Evolutionary conservation across 1,139 yeast genomes (phyloP), one percentile per base, ranked within the genome.

Genomic region (Hansenula anomala): DNA sequence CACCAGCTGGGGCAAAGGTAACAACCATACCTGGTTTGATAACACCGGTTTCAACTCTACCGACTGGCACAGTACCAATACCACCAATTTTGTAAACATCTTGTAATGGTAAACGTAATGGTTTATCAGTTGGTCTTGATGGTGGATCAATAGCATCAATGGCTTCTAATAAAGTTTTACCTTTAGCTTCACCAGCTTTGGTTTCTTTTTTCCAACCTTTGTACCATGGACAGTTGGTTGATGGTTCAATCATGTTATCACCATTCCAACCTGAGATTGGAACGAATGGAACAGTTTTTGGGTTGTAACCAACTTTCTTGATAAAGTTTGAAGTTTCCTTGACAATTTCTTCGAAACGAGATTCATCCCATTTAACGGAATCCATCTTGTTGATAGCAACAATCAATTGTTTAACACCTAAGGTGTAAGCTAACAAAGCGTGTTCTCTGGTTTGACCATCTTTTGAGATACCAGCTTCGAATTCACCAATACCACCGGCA

Each of bases 361-460:
- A 61, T 74, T 83, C 80, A 63, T 78, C 75, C 90, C 90, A 83
- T 69, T 82, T 78, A 65, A 82, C 88, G 62, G 92, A 80, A 78
- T 84, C 94, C 94, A 84, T 84, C 88, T 84, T 84, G 90, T 84
- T 84, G 76, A 84, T 79, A 61, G 92, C 94, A 67, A 84, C 92
- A 64, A 85, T 82, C 70, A 85, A 79, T 70, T 85, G 90, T 67
- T 73, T 80, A 58, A 85, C 94, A 80, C 95, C 95, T 60, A 85
- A 85, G 61, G 95, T 85, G 81, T 75, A 84, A 59, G 95, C 92
- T 60, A 85, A 76, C 57, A 85, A 74, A 63, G 95, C 95, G 78
- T 85, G 95, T 74, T 85, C 95, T 76, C 95, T 83, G 66, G 95
- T 85, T 77, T 83, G 94, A 69, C 94, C 94, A 64, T 85, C 92